Evolutionary conservation across 768 basidiomycete genomes (phyloP), one percentile per base, ranked within the genome.

Genomic region (Pleurotus djamor): DNA sequence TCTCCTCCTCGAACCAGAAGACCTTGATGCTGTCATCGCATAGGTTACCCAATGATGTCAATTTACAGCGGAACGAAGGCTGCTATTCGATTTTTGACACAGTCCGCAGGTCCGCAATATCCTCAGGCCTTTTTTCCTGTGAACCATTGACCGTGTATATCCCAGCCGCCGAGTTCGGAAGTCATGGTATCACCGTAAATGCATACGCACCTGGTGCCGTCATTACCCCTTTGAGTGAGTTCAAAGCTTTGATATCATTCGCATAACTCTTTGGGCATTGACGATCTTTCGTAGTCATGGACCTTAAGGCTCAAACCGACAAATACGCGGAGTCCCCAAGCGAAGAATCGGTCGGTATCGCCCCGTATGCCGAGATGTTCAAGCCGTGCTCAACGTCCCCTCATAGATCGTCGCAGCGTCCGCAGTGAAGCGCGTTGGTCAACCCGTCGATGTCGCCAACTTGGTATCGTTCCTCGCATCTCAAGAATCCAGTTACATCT

Each of bases 131-230:
- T 3, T 28, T 28, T 28, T 28, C 21, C 21, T 28, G 21, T 28
- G 21, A 28, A 28, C 21, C 3, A 28, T 28, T 28, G 21, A 28
- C 21, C 3, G 2, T 28, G n/a, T n/a, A 41, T n/a, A 41, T 41
- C 6, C 14, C 36, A 79, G 77, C 78, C 0, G 38, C 65, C n/a
- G 76, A 79, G 61, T 64, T 78, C 4, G 77, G 69, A 10, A 61
- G 60, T 34, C 61, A 79, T 58, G 66, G 66, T 4, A 81, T 79
- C 34, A 79, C 74, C 0, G 76, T 79, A 8, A 80, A 81, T 37
- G 71, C 76, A 1, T 78, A 79, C 51, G 72, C 74, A 9, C 75
- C 75, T 9, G 75, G 77, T 41, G 4, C 68, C 56, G 59, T 66
- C 8, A 60, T 64, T 37, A 66, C 65, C 61, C 47, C 38, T 21